A percentile compares a stretch with the other conserved stretches of the same genome.
phyloP scores from a whole-genome alignment of 768 basidiomycete genomes.

The Mrakia hoshinonis region DNA sequence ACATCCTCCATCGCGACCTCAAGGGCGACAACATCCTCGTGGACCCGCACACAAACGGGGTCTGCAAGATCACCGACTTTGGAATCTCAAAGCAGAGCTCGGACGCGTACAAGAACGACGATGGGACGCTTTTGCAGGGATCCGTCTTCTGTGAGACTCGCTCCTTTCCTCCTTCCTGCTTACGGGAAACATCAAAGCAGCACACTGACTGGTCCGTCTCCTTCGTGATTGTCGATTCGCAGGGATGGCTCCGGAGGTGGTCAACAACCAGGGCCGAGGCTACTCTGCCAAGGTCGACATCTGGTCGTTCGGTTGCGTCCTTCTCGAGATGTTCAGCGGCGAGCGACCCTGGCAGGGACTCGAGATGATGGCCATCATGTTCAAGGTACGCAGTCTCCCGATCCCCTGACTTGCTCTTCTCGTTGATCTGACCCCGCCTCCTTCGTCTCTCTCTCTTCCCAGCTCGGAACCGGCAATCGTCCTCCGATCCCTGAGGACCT shows the following conservation, averaged over 20 bases:
- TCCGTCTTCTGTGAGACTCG: slow-evolving; percentile 91
- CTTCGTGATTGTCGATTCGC: no score
- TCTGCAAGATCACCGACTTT: slow-evolving; percentile 97
- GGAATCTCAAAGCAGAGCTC: slow-evolving; percentile 93
- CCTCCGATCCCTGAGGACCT: slow-evolving; percentile 86
- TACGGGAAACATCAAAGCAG: no score
- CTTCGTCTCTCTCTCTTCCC: slow-evolving; percentile 8
- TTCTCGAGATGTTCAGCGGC: slow-evolving; percentile 99
- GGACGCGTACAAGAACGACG: slow-evolving; percentile 59
- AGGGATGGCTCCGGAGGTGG: slow-evolving; percentile 38
- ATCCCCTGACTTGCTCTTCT: neutral
- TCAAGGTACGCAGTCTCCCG: slow-evolving; percentile 55
- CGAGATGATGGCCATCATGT: slow-evolving; percentile 84
- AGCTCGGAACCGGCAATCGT: slow-evolving; percentile 63
- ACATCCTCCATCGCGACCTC: slow-evolving; percentile 89
- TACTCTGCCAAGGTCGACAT: slow-evolving; percentile 98
- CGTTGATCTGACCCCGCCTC: neutral
- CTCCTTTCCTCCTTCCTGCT: neutral
- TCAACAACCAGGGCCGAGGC: slow-evolving; percentile 68
- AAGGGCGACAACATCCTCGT: slow-evolving; percentile 98
- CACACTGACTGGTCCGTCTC: neutral
- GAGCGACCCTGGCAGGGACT: slow-evolving; percentile 86
- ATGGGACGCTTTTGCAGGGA: slow-evolving; percentile 80
- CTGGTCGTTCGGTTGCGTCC: slow-evolving; percentile 93
- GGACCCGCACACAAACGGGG: slow-evolving; percentile 60